Conservation (phyloP, 352 stramenopile genomes). For the Pythium aquatile region DNA sequence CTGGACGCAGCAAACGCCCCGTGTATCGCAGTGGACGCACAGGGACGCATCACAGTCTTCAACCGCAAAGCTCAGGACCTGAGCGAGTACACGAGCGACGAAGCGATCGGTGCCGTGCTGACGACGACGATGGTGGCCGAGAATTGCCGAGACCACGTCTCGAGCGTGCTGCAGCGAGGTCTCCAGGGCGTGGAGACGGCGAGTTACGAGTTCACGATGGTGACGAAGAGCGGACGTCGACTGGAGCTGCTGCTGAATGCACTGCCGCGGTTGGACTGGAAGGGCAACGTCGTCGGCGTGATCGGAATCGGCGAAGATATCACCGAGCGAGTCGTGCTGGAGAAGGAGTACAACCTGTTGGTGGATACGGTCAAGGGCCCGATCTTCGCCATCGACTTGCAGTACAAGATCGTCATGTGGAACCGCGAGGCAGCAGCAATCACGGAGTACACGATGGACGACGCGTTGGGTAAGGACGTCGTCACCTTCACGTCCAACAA, state of each 20-base stretch:
- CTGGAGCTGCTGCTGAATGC: conserved; percentile 82
- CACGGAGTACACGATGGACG: conserved; percentile 85
- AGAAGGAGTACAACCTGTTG: conserved; percentile 78
- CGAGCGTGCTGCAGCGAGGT: conserved; percentile 66
- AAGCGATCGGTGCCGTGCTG: conserved; percentile 84
- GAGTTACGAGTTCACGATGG: conserved; percentile 81
- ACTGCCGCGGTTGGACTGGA: conserved; percentile 59
- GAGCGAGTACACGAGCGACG: conserved; percentile 84
- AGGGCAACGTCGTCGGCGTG: conserved; percentile 63
- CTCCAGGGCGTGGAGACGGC: conserved; percentile 64
- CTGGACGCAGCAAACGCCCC: conserved; percentile 78
- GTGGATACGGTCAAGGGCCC: conserved; percentile 84
- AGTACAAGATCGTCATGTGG: conserved; percentile 88
- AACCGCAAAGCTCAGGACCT: conserved; percentile 90
- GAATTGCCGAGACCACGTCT: conserved; percentile 62
- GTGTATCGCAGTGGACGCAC: conserved; percentile 70
- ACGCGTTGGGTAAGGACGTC: conserved; percentile 83
- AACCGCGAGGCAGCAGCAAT: conserved; percentile 91
- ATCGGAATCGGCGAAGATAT: conserved; percentile 86
- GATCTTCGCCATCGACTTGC: conserved; percentile 81
- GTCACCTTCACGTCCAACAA: conserved; percentile 69
- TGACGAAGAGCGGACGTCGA: conserved; percentile 72
- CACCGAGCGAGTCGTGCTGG: conserved; percentile 72
- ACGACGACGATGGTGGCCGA: conserved; percentile 78
- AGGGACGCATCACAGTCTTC: conserved; percentile 73